phyloP scores from a whole-genome alignment of 768 basidiomycete genomes.

The Tricholoma bakamatsutake region DNA sequence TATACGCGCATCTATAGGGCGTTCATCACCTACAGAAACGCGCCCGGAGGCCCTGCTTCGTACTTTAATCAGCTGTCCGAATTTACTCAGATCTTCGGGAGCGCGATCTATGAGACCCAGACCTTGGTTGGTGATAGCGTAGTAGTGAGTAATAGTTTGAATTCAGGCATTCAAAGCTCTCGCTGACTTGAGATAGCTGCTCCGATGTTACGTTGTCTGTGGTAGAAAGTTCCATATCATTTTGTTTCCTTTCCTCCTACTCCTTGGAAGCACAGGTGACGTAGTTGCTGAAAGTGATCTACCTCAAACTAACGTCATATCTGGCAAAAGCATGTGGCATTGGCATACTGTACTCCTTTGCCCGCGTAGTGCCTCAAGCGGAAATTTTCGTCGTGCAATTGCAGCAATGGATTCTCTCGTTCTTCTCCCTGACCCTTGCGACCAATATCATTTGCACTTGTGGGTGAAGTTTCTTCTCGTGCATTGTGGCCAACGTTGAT shows the following conservation, averaged over 20 bases:
- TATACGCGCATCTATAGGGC: conserved; percentile 29
- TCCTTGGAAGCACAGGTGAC: conserved; percentile 26
- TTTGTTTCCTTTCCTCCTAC: conserved; percentile 22
- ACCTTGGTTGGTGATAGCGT: conserved; percentile 33
- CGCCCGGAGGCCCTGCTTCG: conserved; percentile 22
- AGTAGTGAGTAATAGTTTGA: conserved; percentile 20
- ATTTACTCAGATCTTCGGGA: conserved; percentile 32
- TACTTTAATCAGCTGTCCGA: conserved; percentile 29
- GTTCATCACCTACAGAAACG: conserved; percentile 23
- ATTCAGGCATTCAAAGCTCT: not conserved
- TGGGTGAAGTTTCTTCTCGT: conserved; percentile 8
- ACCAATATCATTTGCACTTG: conserved; percentile 33
- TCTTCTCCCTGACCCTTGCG: conserved; percentile 31
- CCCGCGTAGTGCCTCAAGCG: conserved; percentile 19
- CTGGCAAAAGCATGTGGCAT: conserved; percentile 19
- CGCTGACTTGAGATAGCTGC: not conserved
- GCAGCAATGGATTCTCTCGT: conserved; percentile 32
- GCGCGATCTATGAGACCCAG: conserved; percentile 29
- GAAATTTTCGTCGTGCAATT: conserved; percentile 27
- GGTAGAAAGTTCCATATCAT: conserved; percentile 16
- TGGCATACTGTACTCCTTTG: conserved; percentile 27
- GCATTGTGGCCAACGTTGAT: not conserved
- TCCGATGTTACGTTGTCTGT: conserved; percentile 26
- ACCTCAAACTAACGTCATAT: not conserved
- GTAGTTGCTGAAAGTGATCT: not conserved